A percentile compares a stretch with the other conserved stretches of the same genome.
These are phyloP conservation scores for Dryas integrifolia DNA, from an alignment of 331 rosid species.

Conservation along the genomic window DNA sequence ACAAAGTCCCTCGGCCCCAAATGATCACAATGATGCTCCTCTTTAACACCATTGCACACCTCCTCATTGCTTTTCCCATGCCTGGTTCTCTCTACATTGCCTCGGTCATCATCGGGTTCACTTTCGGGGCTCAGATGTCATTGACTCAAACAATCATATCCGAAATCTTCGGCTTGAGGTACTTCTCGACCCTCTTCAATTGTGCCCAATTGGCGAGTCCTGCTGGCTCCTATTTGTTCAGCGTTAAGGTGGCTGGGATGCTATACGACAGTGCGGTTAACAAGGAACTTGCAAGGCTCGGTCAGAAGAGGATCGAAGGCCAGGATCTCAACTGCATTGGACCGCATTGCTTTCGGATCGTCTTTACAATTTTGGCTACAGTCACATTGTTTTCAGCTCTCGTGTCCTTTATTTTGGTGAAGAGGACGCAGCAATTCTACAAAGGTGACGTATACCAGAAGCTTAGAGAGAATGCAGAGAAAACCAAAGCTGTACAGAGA, in stretches of 20 bases:
- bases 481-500: background rate
- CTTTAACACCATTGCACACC: background rate
- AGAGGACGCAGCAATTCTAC: slow-evolving; percentile 8
- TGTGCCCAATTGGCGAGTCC: background rate
- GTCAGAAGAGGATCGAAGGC: background rate
- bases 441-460: background rate
- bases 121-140: background rate
- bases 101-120: background rate
- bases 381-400: background rate
- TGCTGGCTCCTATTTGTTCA: background rate
- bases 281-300: slow-evolving; percentile 2
- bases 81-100: background rate
- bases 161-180: slow-evolving; percentile 4
- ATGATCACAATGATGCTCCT: background rate
- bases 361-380: background rate
- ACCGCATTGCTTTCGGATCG: background rate
- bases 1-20: slow-evolving; percentile 18
- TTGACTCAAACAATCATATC: background rate
- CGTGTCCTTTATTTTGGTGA: background rate
- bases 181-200: slow-evolving; percentile 3
- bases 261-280: background rate
- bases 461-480: slow-evolving; percentile 2
- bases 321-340: slow-evolving; percentile 15
- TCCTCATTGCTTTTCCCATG: background rate
- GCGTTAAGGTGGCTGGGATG: background rate